Evolutionary conservation across 345 rosid species (phyloP).

Genomic region (Melaleuca alternifolia): DNA sequence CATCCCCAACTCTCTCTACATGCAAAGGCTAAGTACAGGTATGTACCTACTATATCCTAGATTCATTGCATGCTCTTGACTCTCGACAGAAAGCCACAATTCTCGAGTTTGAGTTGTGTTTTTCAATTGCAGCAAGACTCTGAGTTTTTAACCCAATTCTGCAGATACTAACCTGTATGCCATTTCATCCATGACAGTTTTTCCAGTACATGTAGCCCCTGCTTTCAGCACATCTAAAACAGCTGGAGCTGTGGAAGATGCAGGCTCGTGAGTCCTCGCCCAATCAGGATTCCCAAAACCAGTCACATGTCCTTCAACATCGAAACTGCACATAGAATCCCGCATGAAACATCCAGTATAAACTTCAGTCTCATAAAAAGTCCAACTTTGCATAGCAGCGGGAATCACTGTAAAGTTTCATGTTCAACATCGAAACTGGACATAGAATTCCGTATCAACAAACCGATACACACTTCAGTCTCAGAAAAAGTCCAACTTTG

Average conservation of each 20-base stretch:
- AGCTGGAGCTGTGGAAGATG: constrained; percentile 59
- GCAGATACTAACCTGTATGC: constrained; percentile 54
- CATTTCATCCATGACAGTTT: constrained; percentile 90
- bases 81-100: background rate
- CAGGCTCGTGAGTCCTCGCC: constrained; percentile 71
- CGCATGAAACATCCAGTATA: background rate
- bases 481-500: background rate
- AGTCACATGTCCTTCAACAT: constrained; percentile 67
- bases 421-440: too few species aligned
- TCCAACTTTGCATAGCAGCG: background rate
- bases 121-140: background rate
- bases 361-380: background rate
- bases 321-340: constrained; percentile 40
- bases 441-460: too few species aligned
- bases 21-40: background rate
- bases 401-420: too few species aligned
- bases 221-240: constrained; percentile 50
- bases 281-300: constrained; percentile 96
- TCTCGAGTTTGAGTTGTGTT: background rate
- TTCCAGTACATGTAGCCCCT: constrained; percentile 69
- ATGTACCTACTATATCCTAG: background rate
- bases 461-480: background rate
- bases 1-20: background rate
- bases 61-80: background rate
- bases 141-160: background rate